These are phyloP conservation scores for Podospora fimiseda DNA, from an alignment of 495 filamentous ascomycete genomes.

Conservation along the genomic window DNA sequence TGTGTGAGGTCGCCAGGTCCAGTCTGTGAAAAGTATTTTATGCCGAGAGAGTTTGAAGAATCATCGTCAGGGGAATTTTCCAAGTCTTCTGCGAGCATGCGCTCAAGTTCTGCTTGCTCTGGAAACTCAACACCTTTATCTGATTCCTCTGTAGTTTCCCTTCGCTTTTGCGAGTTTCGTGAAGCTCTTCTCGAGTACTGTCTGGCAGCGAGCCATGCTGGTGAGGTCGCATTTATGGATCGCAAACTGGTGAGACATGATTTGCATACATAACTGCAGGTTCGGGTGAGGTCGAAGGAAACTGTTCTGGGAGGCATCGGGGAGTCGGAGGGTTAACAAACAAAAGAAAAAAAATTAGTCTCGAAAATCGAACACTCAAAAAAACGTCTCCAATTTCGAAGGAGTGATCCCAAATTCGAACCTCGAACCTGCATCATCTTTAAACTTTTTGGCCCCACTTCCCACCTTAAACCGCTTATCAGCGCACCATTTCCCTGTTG, in stretches of 20 bases:
- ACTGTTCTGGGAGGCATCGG: slow-evolving; percentile 27
- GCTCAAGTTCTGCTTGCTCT: slow-evolving; percentile 4
- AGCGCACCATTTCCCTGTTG: slow-evolving; percentile 6
- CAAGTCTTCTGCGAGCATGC: slow-evolving; percentile 10
- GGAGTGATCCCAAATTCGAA: not conserved
- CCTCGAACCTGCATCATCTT: not conserved
- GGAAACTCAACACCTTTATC: not conserved
- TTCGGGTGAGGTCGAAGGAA: slow-evolving; percentile 21
- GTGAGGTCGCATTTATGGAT: slow-evolving; percentile 7
- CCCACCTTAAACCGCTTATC: slow-evolving; percentile 20
- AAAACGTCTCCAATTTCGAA: not conserved
- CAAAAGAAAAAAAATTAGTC: not conserved
- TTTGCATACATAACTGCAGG: slow-evolving; percentile 30
- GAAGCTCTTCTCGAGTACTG: slow-evolving; percentile 11
- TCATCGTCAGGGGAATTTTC: slow-evolving; percentile 6
- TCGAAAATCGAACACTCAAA: not conserved
- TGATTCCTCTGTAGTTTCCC: not conserved
- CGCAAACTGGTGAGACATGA: slow-evolving; percentile 26
- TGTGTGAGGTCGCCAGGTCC: slow-evolving; percentile 28
- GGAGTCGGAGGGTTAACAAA: not conserved
- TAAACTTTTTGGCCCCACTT: slow-evolving; percentile 17
- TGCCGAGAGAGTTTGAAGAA: slow-evolving; percentile 9
- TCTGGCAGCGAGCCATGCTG: slow-evolving; percentile 19
- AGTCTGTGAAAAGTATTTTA: slow-evolving; percentile 44
- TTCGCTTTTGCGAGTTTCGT: slow-evolving; percentile 4